Conservation (phyloP, 148 eudicot genomes). For the Spergularia marina region DNA sequence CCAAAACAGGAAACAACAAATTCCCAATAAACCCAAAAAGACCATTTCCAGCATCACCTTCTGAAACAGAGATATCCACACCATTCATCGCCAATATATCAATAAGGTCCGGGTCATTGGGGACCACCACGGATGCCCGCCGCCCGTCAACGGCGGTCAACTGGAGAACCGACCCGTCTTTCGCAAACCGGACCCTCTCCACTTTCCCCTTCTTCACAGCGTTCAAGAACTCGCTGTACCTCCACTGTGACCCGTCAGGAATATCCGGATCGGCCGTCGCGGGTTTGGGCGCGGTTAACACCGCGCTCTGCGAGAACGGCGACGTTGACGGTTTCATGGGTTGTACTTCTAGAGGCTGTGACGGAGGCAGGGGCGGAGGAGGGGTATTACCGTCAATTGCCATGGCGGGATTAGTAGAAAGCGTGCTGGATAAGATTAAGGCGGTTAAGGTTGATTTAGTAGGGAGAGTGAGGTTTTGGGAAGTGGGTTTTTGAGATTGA, state of each 20-base stretch:
- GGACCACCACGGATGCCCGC: conserved; percentile 71
- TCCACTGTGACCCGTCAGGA: conserved; percentile 82
- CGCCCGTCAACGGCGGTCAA: conserved; percentile 88
- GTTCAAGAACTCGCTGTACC: conserved; percentile 90
- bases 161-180: conserved; percentile 75
- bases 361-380: conserved; percentile 39
- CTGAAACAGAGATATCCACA: conserved; percentile 89
- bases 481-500: conserved; percentile 37
- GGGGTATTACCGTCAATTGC: conserved; percentile 42
- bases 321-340: conserved; percentile 37
- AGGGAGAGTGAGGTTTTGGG: conserved; percentile 17
- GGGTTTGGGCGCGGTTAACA: conserved; percentile 76
- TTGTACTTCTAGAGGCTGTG: conserved; percentile 40
- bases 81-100: conserved; percentile 95
- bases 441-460: conserved; percentile 48
- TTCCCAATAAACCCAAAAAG: conserved; percentile 76
- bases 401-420: conserved; percentile 42
- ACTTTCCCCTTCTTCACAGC: conserved; percentile 97
- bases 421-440: conserved; percentile 49
- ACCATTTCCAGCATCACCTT: conserved; percentile 86
- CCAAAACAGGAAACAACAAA: conserved; percentile 70
- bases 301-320: conserved; percentile 55
- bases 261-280: conserved; percentile 49
- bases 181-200: conserved; percentile 80
- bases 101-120: conserved; percentile 91